Evolutionary conservation across 305 asterid genomes (phyloP), one percentile per base, ranked within the genome.

Genomic region (Fraxinus velutina): DNA sequence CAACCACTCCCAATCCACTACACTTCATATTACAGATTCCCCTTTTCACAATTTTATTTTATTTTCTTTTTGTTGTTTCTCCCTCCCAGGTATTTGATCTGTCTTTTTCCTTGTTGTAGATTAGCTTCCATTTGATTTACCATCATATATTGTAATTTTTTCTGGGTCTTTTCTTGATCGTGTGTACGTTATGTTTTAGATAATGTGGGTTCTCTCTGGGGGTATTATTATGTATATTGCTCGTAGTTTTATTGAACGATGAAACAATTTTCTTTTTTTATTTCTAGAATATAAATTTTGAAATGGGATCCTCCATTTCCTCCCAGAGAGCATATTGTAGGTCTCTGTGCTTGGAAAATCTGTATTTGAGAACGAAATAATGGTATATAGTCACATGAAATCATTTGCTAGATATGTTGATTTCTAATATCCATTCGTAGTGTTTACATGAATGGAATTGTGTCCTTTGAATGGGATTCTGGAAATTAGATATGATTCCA

Each of bases 41-140:
- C 15, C 34, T 19, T 8, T 22, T 12, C 34, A 64, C 32, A 24
- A 22, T 64, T 8, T 64, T 64, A 9, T 64, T 62, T 22, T 19
- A 7, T 60, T 60, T 60, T 21, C 70, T 57, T 57, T 57, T 13
- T 15, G 66, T 17, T 19, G 66, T 55, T 55, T 55, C 70, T 60
- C 29, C 70, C 70, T 60, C 70, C 30, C 34, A 64, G 73, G 73
- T 64, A 64, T 64, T 64, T 64, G 73, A 64, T 64, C n/a, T 24
- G 15, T 64, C n/a, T 9, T 64, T 64, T 1, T 24, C n/a, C 33
- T 22, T 64, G 4, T 24, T 62, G 32, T 57, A 55, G 70, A 57
- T 57, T 57, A 19, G 27, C 70, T 19, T 55, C 24, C 66, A 55
- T 55, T 55, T 55, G 66, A 55, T 55, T 55, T 55, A 17, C 66